Conservation (phyloP, 2,329 filamentous ascomycete species). For the Ophiostoma montium region DNA sequence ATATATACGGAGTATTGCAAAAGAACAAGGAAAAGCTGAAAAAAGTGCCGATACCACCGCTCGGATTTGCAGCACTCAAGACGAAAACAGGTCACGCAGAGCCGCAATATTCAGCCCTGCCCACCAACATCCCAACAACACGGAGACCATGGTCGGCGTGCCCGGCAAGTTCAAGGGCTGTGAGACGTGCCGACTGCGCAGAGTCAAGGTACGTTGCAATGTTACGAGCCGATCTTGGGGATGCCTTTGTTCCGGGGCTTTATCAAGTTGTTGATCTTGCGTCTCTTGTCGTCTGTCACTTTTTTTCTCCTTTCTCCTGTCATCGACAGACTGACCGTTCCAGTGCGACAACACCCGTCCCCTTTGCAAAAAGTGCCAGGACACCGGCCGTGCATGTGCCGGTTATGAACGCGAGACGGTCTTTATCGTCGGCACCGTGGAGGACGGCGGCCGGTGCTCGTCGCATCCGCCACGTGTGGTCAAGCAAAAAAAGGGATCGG, state of each 20-base stretch:
- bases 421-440: slow-evolving; percentile 47
- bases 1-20: too few species aligned
- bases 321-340: too few species aligned
- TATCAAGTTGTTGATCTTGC: neutral
- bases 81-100: too few species aligned
- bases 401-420: slow-evolving; percentile 49
- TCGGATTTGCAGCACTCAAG: too few species aligned
- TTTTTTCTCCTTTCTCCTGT: neutral
- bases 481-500: slow-evolving; percentile 21
- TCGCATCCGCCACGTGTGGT: slow-evolving; percentile 39
- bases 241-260: too few species aligned
- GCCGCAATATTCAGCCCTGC: neutral
- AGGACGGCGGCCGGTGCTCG: slow-evolving; percentile 40
- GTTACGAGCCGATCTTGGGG: neutral
- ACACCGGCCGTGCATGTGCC: slow-evolving; percentile 41
- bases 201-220: slow-evolving; percentile 37
- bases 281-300: neutral
- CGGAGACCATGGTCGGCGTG: slow-evolving; percentile 40
- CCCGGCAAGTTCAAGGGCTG: slow-evolving; percentile 51
- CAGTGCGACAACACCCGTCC: slow-evolving; percentile 50
- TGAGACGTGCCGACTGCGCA: slow-evolving; percentile 43
- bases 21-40: too few species aligned
- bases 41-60: too few species aligned
- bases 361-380: slow-evolving; percentile 44
- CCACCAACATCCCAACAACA: neutral